phyloP scores from a whole-genome alignment of 2,329 filamentous ascomycete species.

The Pseudonectria foliicola region DNA sequence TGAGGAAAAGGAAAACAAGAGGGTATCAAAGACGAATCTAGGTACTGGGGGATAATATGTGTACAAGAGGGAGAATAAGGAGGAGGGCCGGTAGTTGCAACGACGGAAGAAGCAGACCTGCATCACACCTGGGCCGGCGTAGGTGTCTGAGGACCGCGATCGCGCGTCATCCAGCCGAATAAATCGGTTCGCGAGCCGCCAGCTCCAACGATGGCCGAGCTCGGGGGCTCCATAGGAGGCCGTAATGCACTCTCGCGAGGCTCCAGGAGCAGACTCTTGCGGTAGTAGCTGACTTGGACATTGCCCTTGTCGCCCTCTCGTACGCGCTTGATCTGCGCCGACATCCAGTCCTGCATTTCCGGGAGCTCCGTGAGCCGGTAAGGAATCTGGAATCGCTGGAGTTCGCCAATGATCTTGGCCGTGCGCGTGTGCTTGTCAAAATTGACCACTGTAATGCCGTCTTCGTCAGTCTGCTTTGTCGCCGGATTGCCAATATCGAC shows the following conservation, averaged over 20 bases:
- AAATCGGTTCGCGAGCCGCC: conserved; percentile 33
- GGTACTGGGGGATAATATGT: conserved; percentile 25
- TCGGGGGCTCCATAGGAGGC: conserved; percentile 27
- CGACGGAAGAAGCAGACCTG: neutral
- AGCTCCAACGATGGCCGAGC: conserved; percentile 19
- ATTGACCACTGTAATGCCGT: conserved; percentile 77
- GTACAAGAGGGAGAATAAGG: conserved; percentile 10
- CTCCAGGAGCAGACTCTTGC: conserved; percentile 78
- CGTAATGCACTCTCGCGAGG: conserved; percentile 51
- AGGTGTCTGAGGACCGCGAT: conserved; percentile 30
- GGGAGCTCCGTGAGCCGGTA: conserved; percentile 77
- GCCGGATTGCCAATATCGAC: conserved; percentile 89
- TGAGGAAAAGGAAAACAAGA: conserved; percentile 17
- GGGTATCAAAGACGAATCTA: conserved; percentile 33
- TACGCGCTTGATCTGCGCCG: conserved; percentile 71
- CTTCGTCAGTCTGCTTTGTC: conserved; percentile 66
- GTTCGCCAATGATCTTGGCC: conserved; percentile 88
- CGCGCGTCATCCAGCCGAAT: conserved; percentile 46
- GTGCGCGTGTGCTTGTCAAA: conserved; percentile 96
- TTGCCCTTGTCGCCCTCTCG: conserved; percentile 51
- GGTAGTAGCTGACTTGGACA: conserved; percentile 61
- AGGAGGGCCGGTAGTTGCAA: neutral
- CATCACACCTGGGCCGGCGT: conserved; percentile 20
- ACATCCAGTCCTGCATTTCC: conserved; percentile 90
- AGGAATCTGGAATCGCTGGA: conserved; percentile 93